Evolutionary conservation across 1,139 yeast species (phyloP), one percentile per base, ranked within the genome.

Genomic region (Geotrichum australiense): DNA sequence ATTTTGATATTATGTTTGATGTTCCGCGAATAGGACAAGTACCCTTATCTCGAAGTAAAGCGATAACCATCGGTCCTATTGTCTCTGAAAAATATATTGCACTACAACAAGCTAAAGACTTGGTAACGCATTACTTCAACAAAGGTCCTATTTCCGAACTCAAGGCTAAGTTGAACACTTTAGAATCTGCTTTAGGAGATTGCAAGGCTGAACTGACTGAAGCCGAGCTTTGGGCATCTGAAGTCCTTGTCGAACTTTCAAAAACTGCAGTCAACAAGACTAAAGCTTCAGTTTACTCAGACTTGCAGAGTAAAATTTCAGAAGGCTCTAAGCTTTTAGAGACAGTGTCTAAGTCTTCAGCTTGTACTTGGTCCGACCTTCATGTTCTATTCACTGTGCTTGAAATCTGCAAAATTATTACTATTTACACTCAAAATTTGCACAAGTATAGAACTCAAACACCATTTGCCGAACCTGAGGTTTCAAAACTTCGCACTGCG

Each of bases 191-290:
- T 6, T 20, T 37, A 10, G 23, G 10, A 19, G 23, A 19, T 7
- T 15, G 26, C 16, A 23, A 30, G 29, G 14, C 15, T 15, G 51
- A 49, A 27, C 50, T 65, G 12, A 58, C 69, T 0, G 45, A 32
- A 0, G 56, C 51, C 5, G 73, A 69, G 42, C 50, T 47, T 36
- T 67, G 71, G 72, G 49, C 62, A 0, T 47, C 57, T 10, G 45
- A 54, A 3, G 47, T 53, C 2, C 45, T 63, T 3, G 32, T 41
- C 1, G 24, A 41, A 0, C 47, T 62, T 5, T 48, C 47, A 3
- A 35, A 45, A 16, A 42, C 52, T 33, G 43, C 58, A 1, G 35
- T 41, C 18, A 39, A 33, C 25, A 50, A 42, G 34, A 24, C 21
- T 25, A 37, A 45, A 3, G 32, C 28, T 20, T 21, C 33, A 22